These are phyloP conservation scores for Microcos paniculata DNA, from an alignment of 345 rosid species.

Conservation along the genomic window DNA sequence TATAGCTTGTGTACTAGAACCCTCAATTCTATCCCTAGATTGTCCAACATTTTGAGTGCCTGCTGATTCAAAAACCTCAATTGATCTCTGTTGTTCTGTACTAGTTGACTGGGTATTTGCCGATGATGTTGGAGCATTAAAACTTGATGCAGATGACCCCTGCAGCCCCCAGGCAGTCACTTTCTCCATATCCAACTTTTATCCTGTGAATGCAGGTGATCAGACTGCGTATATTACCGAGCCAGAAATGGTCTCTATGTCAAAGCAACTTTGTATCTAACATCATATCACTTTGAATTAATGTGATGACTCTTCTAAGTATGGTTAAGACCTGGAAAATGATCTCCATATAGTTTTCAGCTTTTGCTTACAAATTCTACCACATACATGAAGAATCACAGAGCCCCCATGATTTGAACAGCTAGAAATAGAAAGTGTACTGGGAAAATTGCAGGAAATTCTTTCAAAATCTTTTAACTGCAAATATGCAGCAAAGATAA, in stretches of 20 bases:
- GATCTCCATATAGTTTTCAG: background rate
- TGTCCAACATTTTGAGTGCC: constrained; percentile 19
- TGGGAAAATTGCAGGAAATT: background rate
- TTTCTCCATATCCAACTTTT: constrained; percentile 28
- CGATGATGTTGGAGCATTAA: background rate
- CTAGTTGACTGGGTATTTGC: background rate
- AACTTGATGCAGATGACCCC: constrained; percentile 1
- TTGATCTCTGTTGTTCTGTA: constrained; percentile 27
- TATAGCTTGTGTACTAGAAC: constrained; percentile 13
- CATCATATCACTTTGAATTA: background rate
- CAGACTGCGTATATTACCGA: constrained; percentile 12
- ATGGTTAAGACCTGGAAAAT: background rate
- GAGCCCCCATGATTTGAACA: background rate
- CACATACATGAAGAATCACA: background rate
- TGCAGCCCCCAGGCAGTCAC: constrained; percentile 13
- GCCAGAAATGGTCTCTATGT: background rate
- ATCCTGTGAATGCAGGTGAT: background rate
- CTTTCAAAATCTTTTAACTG: background rate
- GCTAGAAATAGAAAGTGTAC: background rate
- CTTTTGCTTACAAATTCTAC: background rate
- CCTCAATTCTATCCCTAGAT: background rate
- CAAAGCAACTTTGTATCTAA: background rate
- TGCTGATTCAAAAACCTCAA: constrained; percentile 34
- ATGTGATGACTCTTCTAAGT: background rate
- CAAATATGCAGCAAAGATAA: background rate